Evolutionary conservation across 176 grass and related monocot species (phyloP), one percentile per base, ranked within the genome.

Genomic region (Oropetium thomaeum): DNA sequence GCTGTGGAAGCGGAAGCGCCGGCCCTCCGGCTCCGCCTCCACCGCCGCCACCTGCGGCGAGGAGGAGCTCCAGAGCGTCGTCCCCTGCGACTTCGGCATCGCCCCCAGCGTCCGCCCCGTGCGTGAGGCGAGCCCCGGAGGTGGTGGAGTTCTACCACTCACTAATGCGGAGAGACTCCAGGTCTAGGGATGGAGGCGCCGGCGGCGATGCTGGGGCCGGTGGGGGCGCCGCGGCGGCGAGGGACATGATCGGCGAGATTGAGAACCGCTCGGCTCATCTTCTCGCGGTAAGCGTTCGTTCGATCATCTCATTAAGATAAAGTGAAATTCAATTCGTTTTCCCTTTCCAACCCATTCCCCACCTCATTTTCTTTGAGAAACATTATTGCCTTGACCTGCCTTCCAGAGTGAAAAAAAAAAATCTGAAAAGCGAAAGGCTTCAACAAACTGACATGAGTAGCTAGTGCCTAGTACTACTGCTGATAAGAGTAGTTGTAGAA

Each of bases 131-230:
- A 31, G 87, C 74, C 31, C 96, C 96, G 3, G 96, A 99, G 87
- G 96, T 99, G 47, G 96, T 95, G 8, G 96, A 99, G 87, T 99
- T 99, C 82, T 99, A 99, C 73, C 96, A 99, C 64, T 99, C 96
- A 4, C 26, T 99, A 27, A 99, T 99, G 96, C 87, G 92, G 55
- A 74, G 96, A 14, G 96, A 99, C 43, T 95, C 96, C 10, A 92
- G 82, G 60, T 77, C 60, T 65, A 75, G 87, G 33, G 96, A 99
- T 13, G 75, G 55, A 2, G 23, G 7, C 27, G 79, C 62, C 8
- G 75, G 76, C 15, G 73, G 28, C 34, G 85, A 75, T 0, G 55
- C 60, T 4, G 77, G 88, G 12, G 2, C 39, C 1, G 70, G 82
- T 1, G 86, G 69, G 0, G 69, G 85, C 40, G 58, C 85, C 29